A percentile compares a stretch with the other conserved stretches of the same genome.
Conservation (phyloP, 805 yeast species). For the Ogataea pilisensis region DNA sequence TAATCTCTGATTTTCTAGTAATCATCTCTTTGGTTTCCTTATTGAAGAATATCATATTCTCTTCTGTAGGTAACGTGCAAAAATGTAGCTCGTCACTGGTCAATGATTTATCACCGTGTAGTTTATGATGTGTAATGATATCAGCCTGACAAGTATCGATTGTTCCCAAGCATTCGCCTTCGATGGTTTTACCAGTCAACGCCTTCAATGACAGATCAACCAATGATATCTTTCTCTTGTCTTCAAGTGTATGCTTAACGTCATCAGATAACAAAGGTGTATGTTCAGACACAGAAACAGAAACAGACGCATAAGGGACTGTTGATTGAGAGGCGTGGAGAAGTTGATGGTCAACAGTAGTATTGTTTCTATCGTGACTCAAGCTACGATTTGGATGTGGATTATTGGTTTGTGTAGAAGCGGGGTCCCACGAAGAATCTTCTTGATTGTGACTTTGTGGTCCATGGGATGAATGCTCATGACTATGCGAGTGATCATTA, state of each 20-base stretch:
- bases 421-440: too few relatives aligned
- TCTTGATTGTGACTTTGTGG: too few relatives aligned
- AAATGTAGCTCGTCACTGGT: slow-evolving; percentile 25
- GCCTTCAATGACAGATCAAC: slow-evolving; percentile 30
- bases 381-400: not conserved
- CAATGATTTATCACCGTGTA: slow-evolving; percentile 16
- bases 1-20: slow-evolving; percentile 22
- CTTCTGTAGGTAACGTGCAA: slow-evolving; percentile 32
- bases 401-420: not conserved
- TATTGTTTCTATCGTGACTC: not conserved
- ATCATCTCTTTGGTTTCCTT: slow-evolving; percentile 22
- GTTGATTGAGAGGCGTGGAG: too few relatives aligned
- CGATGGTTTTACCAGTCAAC: slow-evolving; percentile 23
- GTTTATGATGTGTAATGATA: slow-evolving; percentile 18
- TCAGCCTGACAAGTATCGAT: slow-evolving; percentile 27
- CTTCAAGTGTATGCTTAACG: not conserved
- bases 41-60: slow-evolving; percentile 30
- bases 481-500: slow-evolving; percentile 14
- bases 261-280: slow-evolving; percentile 1
- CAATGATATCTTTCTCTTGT: slow-evolving; percentile 16
- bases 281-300: not conserved
- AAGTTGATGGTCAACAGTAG: too few relatives aligned
- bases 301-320: too few relatives aligned
- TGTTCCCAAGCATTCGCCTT: slow-evolving; percentile 32
- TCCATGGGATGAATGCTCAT: slow-evolving; percentile 4